phyloP scores from a whole-genome alignment of 345 rosid genomes.

The Gossypioides kirkii region DNA sequence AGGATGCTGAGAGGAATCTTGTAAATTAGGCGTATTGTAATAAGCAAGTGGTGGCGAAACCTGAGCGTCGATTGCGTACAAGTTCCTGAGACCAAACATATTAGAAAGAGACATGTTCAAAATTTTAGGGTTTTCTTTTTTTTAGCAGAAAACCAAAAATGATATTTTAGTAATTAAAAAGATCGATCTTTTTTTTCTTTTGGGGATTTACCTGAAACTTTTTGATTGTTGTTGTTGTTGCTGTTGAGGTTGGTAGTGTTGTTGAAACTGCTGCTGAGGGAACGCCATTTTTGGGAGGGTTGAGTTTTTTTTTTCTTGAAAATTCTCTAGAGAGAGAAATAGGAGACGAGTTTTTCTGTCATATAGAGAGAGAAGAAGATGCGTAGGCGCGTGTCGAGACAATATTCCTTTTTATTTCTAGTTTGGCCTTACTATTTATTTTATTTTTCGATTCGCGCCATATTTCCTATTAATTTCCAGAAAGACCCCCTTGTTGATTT shows the following conservation, averaged over 20 bases:
- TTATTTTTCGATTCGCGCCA: not conserved
- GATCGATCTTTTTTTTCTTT: not conserved
- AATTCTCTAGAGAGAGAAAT: slow-evolving; percentile 14
- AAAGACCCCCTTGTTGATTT: not conserved
- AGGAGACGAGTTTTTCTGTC: not conserved
- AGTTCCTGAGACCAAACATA: slow-evolving; percentile 30
- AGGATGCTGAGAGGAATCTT: slow-evolving; percentile 71
- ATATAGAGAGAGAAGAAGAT: not conserved
- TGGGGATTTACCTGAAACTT: slow-evolving; percentile 40
- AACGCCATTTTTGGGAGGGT: slow-evolving; percentile 41
- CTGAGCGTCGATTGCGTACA: slow-evolving; percentile 45
- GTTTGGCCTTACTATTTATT: not conserved
- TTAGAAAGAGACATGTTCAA: not conserved
- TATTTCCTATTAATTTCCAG: not conserved
- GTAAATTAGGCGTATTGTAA: slow-evolving; percentile 34
- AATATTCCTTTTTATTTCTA: slow-evolving; percentile 10
- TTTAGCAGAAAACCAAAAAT: not conserved
- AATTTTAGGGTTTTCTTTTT: not conserved
- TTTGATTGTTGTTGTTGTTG: slow-evolving; percentile 41
- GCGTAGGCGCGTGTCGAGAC: slow-evolving; percentile 24
- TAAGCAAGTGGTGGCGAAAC: slow-evolving; percentile 42
- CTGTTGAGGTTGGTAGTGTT: slow-evolving; percentile 31
- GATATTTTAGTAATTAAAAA: not conserved
- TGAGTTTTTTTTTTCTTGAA: not conserved
- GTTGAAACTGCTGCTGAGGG: slow-evolving; percentile 47